These are phyloP conservation scores for Dactylonectria macrodidyma DNA, from an alignment of 2,329 filamentous ascomycete species.

Conservation along the genomic window DNA sequence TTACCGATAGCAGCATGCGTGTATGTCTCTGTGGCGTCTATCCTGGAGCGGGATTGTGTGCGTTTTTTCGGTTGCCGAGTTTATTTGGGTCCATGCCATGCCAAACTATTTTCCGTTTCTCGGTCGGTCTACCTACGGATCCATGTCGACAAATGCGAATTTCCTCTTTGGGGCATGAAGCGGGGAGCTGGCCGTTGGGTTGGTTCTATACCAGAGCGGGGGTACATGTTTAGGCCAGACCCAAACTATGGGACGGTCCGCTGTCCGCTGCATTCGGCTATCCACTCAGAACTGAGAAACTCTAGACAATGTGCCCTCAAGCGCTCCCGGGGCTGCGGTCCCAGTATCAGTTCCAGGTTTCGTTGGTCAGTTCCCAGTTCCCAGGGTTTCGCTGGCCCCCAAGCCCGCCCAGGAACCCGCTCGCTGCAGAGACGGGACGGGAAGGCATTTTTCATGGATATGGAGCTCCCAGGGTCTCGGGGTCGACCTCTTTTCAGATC, in stretches of 20 bases:
- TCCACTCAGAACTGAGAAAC: constrained; percentile 13
- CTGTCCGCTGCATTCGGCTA: constrained; percentile 23
- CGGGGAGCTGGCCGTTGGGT: too few relatives aligned
- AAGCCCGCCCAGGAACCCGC: constrained; percentile 5
- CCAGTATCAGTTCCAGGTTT: background rate
- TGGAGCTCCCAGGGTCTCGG: constrained; percentile 19
- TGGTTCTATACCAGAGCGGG: constrained; percentile 34
- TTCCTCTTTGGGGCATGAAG: constrained; percentile 33
- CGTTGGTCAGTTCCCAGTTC: too few relatives aligned
- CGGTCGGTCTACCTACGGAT: constrained; percentile 19
- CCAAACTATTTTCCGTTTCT: background rate
- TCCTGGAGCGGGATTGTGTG: background rate
- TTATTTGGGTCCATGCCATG: constrained; percentile 10
- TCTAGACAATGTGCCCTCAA: constrained; percentile 23
- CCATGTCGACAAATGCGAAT: constrained; percentile 12
- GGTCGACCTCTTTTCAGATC: background rate
- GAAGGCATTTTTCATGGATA: constrained; percentile 1
- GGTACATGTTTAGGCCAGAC: background rate
- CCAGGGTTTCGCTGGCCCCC: constrained; percentile 15
- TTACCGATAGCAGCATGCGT: background rate
- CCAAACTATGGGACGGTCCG: constrained; percentile 31
- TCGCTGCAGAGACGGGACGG: constrained; percentile 1
- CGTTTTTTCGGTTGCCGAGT: background rate
- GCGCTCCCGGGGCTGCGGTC: constrained; percentile 29
- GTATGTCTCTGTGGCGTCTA: background rate